Evolutionary conservation across 1,284 basidiomycete genomes (phyloP).

Genomic region (Kwoniella shivajii): DNA sequence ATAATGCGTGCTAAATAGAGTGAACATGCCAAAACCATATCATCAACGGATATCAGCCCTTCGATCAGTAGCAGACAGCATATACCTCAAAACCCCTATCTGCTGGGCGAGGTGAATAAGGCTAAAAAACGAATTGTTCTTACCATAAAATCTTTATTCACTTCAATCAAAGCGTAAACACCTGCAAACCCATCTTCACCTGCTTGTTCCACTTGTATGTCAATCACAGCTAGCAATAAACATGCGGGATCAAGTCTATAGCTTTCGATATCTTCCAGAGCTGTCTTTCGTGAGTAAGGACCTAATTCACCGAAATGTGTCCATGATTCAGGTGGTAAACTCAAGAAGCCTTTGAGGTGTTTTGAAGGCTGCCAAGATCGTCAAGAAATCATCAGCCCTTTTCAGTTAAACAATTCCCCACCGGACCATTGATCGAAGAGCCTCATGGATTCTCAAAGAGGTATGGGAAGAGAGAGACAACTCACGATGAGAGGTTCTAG

Average conservation of each 20-base stretch:
- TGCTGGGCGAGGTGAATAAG: too few species aligned
- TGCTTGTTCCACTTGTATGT: constrained; percentile 18
- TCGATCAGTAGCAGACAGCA: background rate
- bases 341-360: constrained; percentile 26
- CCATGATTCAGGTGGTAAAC: constrained; percentile 25
- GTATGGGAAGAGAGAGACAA: background rate
- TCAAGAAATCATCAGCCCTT: too few species aligned
- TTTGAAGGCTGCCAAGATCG: constrained; percentile 16
- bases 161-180: constrained; percentile 26
- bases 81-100: too few species aligned
- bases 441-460: too few species aligned
- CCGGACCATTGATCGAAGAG: too few species aligned
- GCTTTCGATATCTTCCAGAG: constrained; percentile 24
- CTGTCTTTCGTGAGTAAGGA: constrained; percentile 16
- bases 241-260: constrained; percentile 20
- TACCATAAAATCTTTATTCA: constrained; percentile 19
- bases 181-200: constrained; percentile 25
- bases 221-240: constrained; percentile 28
- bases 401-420: too few species aligned
- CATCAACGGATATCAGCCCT: background rate
- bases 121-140: constrained; percentile 7
- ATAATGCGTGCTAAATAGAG: constrained; percentile 15
- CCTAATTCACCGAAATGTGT: constrained; percentile 23
- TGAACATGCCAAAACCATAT: background rate
- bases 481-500: constrained; percentile 30